phyloP scores from a whole-genome alignment of 495 filamentous ascomycete species.

The Staphylotrichum longicolle region DNA sequence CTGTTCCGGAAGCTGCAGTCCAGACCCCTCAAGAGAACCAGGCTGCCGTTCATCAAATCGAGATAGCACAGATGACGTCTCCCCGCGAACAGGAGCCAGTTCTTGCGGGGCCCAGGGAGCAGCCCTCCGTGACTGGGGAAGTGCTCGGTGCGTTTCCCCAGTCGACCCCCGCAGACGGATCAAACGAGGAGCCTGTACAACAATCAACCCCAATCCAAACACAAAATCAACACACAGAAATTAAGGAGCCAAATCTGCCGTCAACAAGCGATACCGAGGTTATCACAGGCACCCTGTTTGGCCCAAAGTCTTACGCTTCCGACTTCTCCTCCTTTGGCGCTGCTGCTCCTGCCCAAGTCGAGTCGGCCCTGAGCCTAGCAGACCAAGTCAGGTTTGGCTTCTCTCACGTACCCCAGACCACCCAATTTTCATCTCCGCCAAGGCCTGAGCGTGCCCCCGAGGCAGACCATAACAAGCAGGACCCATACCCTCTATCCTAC shows the following conservation, averaged over 20 bases:
- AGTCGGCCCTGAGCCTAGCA: conserved; percentile 24
- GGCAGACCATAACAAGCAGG: conserved; percentile 7
- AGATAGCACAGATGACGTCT: neutral
- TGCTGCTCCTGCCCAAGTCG: conserved; percentile 14
- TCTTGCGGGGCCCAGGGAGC: neutral
- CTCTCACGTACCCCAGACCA: conserved; percentile 31
- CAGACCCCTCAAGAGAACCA: neutral
- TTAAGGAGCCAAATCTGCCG: neutral
- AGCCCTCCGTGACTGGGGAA: too few relatives aligned
- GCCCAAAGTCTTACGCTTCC: conserved; percentile 14
- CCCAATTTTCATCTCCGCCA: conserved; percentile 10
- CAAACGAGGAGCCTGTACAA: too few relatives aligned
- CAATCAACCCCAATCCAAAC: neutral
- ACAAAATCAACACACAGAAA: neutral
- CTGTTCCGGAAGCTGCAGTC: neutral
- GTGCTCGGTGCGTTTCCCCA: too few relatives aligned
- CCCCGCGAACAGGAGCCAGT: neutral
- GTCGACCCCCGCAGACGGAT: neutral
- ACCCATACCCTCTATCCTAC: conserved; percentile 29
- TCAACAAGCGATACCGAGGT: neutral
- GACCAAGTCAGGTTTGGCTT: conserved; percentile 39
- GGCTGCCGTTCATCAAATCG: too few relatives aligned
- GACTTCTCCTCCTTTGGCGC: conserved; percentile 31
- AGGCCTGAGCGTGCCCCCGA: conserved; percentile 3
- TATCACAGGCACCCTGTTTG: conserved; percentile 18